Conservation (phyloP, 2,329 filamentous ascomycete genomes). For the Cercospora brassicicola region DNA sequence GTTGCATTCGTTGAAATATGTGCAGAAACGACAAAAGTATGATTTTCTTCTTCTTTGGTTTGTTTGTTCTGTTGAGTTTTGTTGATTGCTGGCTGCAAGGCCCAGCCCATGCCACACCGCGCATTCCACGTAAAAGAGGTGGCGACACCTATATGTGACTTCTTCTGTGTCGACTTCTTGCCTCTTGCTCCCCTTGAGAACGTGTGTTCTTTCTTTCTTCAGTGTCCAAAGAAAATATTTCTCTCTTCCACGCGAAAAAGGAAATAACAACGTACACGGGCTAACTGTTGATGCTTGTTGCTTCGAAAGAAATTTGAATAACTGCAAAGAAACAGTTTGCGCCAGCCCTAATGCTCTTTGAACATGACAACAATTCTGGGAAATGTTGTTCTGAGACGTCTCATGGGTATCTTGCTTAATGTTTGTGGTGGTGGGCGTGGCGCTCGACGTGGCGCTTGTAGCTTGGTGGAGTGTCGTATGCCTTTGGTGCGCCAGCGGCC, state of each 20-base stretch:
- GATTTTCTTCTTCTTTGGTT: neutral
- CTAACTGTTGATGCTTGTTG: neutral
- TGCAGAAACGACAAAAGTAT: neutral
- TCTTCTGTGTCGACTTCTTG: neutral
- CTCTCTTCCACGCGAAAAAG: neutral
- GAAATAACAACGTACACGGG: neutral
- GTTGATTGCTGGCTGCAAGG: neutral
- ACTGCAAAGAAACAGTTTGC: constrained; percentile 11
- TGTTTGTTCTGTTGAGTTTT: neutral
- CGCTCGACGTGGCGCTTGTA: constrained; percentile 36
- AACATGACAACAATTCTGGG: constrained; percentile 4
- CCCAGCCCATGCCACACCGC: neutral
- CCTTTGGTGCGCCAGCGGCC: constrained; percentile 23
- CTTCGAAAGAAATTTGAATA: neutral
- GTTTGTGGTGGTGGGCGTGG: constrained; percentile 31
- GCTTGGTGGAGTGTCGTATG: constrained; percentile 24
- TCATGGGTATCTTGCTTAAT: constrained; percentile 12
- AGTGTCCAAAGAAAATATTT: neutral
- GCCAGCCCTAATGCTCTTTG: constrained; percentile 16
- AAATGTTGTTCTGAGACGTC: neutral
- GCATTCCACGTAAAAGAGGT: neutral
- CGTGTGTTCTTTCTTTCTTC: neutral
- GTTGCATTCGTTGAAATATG: constrained; percentile 12
- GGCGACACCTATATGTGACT: neutral
- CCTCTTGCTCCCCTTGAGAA: neutral